Base-by-base conservation (phyloP, 805 yeast genomes). In the Clavispora fructus region DNA sequence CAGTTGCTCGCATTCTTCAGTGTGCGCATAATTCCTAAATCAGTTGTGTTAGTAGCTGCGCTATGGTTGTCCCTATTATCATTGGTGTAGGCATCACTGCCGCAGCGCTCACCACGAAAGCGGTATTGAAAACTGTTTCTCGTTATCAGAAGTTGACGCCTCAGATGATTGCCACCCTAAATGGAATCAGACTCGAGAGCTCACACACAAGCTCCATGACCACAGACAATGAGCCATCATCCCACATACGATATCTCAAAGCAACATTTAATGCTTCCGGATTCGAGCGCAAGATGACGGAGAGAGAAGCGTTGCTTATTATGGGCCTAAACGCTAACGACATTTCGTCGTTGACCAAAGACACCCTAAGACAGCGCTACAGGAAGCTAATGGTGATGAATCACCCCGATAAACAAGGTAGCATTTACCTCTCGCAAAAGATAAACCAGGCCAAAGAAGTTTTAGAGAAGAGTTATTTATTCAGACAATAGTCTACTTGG, bases 371-470 rank as follows among this genome's bases (percentile, higher is more conserved):
- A 42, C 59, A 63, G 28, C 55, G 73, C 35, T 71, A 71, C 53
- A 50, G 77, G 44, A 59, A 63, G 45, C 56, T 71, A 45, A 69
- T 71, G 65, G 60, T 69, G 13, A 48, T 59, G 53, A 72, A 72
- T 55, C 77, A 72, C 49, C 77, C 77, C 4, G 77, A 72, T 47
- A 62, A 61, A 35, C 52, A 61, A 12, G 77, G 77, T 1, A 68
- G 74, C 51, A 60, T 63, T 45, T 72, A 69, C 46, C 45, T 72
- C 39, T 58, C 68, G 12, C 75, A 71, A 51, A 67, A 69, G 45
- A 65, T 72, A 45, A 72, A 72, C 54, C 69, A 71, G 54, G 77
- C 77, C 13, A 70, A 70, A 47, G 71, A 66, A 35, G 54, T 71
- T 1, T 54, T 72, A 35, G 75, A 71, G 17, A 59, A 61, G 39